These are phyloP conservation scores for Arabidopsis thaliana DNA, from an alignment of 345 rosid genomes.

Conservation along the genomic window TAIR10.1 NC_003074.8:6256501-6257000, in stretches of 20 bases:
- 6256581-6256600: slow-evolving; percentile 66
- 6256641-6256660: slow-evolving; percentile 93
- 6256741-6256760: neutral
- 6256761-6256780: neutral
- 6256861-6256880: slow-evolving; percentile 14
- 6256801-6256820: slow-evolving; percentile 11
- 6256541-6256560: slow-evolving; percentile 84
- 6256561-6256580: slow-evolving; percentile 81
- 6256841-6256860: slow-evolving; percentile 5
- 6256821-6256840: slow-evolving; percentile 1
- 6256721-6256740: slow-evolving; percentile 20
- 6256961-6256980: neutral
- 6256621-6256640: slow-evolving; percentile 75
- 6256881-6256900: neutral
- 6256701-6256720: neutral
- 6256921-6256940: slow-evolving; percentile 14
- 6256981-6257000: slow-evolving; percentile 38
- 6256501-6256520: slow-evolving; percentile 61
- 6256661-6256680: slow-evolving; percentile 91
- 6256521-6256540: slow-evolving; percentile 55
- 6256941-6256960: slow-evolving; percentile 19
- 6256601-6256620: slow-evolving; percentile 74
- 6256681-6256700: neutral
- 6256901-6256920: neutral
- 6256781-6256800: slow-evolving; percentile 2